Conservation (phyloP, 345 rosid genomes). For the Mallotus nudiflorus region DNA sequence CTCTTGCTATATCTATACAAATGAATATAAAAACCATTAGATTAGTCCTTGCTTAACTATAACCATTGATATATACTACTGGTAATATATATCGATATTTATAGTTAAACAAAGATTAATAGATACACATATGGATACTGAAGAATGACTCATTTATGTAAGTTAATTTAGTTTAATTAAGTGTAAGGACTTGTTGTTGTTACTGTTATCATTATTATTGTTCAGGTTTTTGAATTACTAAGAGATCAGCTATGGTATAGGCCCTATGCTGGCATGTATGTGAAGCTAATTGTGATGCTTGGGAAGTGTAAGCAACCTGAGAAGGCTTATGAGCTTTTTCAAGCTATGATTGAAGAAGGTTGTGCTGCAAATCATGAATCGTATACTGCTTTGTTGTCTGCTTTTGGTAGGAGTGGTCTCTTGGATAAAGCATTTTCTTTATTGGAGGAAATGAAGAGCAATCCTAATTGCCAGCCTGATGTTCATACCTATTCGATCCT, state of each 20-base stretch:
- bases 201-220: neutral
- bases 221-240: constrained; percentile 75
- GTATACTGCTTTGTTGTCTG: constrained; percentile 76
- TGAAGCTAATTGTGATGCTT: constrained; percentile 85
- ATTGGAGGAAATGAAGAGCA: constrained; percentile 74
- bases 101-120: too few species aligned
- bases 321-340: constrained; percentile 76
- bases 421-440: constrained; percentile 66
- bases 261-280: constrained; percentile 62
- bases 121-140: too few species aligned
- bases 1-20: too few species aligned
- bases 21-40: too few species aligned
- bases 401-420: constrained; percentile 72
- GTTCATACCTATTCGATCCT: constrained; percentile 93
- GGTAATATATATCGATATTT: too few species aligned
- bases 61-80: too few species aligned
- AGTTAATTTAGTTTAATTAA: too few species aligned
- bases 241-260: constrained; percentile 86
- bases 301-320: constrained; percentile 90
- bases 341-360: constrained; percentile 71
- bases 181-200: too few species aligned
- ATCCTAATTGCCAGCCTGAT: constrained; percentile 67
- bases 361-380: constrained; percentile 65
- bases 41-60: too few species aligned
- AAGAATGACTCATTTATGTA: too few species aligned